These are phyloP conservation scores for Linum lewisii DNA, from an alignment of 345 rosid genomes.

Conservation along the genomic window DNA sequence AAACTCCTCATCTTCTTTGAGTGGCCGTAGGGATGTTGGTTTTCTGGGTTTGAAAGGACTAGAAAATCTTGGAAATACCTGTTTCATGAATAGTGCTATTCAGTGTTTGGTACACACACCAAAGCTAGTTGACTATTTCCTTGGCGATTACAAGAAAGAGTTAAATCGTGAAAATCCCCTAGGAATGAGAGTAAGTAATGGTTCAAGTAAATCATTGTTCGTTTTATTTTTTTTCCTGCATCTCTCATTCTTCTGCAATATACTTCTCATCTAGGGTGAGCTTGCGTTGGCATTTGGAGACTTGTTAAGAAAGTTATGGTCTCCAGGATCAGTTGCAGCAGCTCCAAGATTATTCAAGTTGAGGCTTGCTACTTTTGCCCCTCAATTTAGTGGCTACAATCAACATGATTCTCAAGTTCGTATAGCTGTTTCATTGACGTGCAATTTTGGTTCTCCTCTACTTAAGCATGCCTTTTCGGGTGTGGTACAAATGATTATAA, in stretches of 20 bases:
- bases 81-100: conserved; percentile 3
- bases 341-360: conserved; percentile 17
- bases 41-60: conserved; percentile 2
- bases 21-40: background rate
- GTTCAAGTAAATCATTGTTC: background rate
- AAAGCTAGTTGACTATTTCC: conserved; percentile 1
- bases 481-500: background rate
- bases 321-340: conserved; percentile 14
- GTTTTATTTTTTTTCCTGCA: background rate
- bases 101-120: conserved; percentile 1
- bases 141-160: background rate
- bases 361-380: conserved; percentile 17
- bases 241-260: background rate
- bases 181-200: background rate
- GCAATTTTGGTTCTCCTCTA: background rate
- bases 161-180: conserved; percentile 2
- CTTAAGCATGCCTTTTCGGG: background rate
- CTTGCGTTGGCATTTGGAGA: conserved; percentile 16
- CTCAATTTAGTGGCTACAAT: conserved; percentile 22
- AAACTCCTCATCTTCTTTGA: background rate
- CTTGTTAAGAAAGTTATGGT: conserved; percentile 19
- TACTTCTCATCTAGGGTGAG: background rate
- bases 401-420: conserved; percentile 24
- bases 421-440: background rate
- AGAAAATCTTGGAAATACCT: conserved; percentile 1